Conservation (phyloP, 768 basidiomycete species). For the Hydnomerulius pinastri region DNA sequence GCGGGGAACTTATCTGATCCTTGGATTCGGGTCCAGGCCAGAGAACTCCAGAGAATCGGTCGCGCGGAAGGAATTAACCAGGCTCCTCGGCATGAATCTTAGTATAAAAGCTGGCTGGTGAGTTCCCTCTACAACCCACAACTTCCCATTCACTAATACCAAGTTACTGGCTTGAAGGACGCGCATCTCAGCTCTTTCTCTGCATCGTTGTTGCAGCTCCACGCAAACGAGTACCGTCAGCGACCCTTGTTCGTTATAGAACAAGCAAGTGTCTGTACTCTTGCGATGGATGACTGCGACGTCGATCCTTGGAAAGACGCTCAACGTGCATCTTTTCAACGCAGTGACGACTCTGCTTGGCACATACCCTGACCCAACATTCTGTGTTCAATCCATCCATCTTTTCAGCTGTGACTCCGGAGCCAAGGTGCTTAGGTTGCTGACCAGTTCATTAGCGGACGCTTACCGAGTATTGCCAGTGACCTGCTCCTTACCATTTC, state of each 20-base stretch:
- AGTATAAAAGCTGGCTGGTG: constrained; percentile 23
- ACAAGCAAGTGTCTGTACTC: constrained; percentile 40
- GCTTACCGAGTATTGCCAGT: no score
- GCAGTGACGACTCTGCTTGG: neutral
- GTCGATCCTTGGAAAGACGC: constrained; percentile 44
- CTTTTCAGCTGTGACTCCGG: neutral
- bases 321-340: constrained; percentile 5
- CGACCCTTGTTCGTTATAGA: constrained; percentile 27
- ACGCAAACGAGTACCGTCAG: constrained; percentile 31
- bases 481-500: no score
- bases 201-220: constrained; percentile 37
- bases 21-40: constrained; percentile 4
- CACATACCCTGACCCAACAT: neutral
- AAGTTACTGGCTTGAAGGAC: constrained; percentile 8
- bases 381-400: no score
- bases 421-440: no score
- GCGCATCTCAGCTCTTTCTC: constrained; percentile 18
- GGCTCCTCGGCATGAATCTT: neutral
- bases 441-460: no score
- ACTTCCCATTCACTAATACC: constrained; percentile 3
- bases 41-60: constrained; percentile 1
- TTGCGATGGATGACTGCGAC: constrained; percentile 83
- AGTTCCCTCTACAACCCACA: constrained; percentile 8
- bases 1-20: constrained; percentile 4
- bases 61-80: neutral